A percentile compares a stretch with the other conserved stretches of the same genome.
phyloP scores from a whole-genome alignment of 2,329 filamentous ascomycete genomes.

The Exophiala viscosa region DNA sequence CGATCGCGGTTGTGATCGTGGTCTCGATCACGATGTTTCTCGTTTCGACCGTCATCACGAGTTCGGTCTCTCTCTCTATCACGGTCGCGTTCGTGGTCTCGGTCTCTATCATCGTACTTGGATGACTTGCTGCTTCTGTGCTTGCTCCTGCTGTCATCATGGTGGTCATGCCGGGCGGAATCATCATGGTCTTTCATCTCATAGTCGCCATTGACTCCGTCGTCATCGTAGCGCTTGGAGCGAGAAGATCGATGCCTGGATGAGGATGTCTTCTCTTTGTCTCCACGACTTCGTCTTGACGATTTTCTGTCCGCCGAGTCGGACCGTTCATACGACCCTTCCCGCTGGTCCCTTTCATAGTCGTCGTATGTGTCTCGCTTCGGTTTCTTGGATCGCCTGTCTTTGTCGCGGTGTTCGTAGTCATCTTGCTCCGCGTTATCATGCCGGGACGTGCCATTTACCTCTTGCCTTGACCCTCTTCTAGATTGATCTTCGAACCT shows the following conservation, averaged over 20 bases:
- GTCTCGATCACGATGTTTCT: slow-evolving; percentile 27
- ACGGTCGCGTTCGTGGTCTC: slow-evolving; percentile 23
- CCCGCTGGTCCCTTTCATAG: slow-evolving; percentile 39
- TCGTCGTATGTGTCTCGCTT: slow-evolving; percentile 45
- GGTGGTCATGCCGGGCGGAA: slow-evolving; percentile 21
- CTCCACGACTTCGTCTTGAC: slow-evolving; percentile 59
- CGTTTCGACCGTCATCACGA: no score
- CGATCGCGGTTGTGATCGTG: slow-evolving; percentile 27
- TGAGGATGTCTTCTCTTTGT: slow-evolving; percentile 46
- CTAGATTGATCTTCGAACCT: slow-evolving; percentile 36
- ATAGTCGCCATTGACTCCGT: slow-evolving; percentile 31
- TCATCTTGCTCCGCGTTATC: slow-evolving; percentile 18
- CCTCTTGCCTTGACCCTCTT: slow-evolving; percentile 16
- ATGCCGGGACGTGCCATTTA: slow-evolving; percentile 5
- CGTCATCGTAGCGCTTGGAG: slow-evolving; percentile 47
- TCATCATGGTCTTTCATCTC: slow-evolving; percentile 34
- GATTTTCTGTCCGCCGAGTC: slow-evolving; percentile 54
- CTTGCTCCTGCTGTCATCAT: slow-evolving; percentile 20
- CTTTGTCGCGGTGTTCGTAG: slow-evolving; percentile 23
- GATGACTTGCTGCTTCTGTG: slow-evolving; percentile 33
- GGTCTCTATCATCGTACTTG: slow-evolving; percentile 31
- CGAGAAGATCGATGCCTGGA: slow-evolving; percentile 44
- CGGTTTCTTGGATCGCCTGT: slow-evolving; percentile 30
- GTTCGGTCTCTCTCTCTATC: slow-evolving; percentile 10
- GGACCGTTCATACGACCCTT: slow-evolving; percentile 60